Evolutionary conservation across 768 basidiomycete species (phyloP).

Genomic region (Russula emetica): DNA sequence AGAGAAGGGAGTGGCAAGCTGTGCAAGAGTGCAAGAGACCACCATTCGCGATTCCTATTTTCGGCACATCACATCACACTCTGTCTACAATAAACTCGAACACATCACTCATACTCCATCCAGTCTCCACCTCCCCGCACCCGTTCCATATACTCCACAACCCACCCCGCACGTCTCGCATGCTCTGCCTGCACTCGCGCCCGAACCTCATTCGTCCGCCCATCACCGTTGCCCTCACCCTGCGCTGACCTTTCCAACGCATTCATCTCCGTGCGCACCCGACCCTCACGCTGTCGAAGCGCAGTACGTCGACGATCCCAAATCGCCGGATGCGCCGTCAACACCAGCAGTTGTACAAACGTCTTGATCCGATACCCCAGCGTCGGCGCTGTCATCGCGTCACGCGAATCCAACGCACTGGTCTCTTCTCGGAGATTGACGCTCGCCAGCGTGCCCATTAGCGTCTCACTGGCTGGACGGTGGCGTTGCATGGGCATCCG

Average conservation of each 20-base stretch:
- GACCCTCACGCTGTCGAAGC: constrained; percentile 26
- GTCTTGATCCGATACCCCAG: constrained; percentile 21
- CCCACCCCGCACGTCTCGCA: constrained; percentile 19
- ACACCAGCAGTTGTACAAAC: constrained; percentile 19
- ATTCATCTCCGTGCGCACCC: constrained; percentile 22
- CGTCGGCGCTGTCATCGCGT: constrained; percentile 9
- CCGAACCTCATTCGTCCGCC: constrained; percentile 2
- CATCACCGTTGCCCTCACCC: constrained; percentile 9
- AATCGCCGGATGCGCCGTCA: constrained; percentile 27
- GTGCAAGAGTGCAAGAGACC: neutral
- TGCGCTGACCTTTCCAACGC: neutral
- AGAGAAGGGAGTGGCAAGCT: neutral
- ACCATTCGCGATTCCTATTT: neutral
- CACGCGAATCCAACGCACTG: constrained; percentile 14
- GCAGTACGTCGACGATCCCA: constrained; percentile 28
- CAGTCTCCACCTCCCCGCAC: constrained; percentile 24
- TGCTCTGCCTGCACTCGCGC: constrained; percentile 5
- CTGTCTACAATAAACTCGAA: neutral
- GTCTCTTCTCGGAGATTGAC: constrained; percentile 22
- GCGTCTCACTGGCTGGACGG: constrained; percentile 1
- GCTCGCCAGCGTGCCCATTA: constrained; percentile 20
- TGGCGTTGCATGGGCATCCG: constrained; percentile 1
- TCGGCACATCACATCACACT: neutral
- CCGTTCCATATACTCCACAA: constrained; percentile 18
- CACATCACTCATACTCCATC: constrained; percentile 20